Base-by-base conservation (phyloP, 1,284 basidiomycete species). In the Pseudozyma sp. region DNA sequence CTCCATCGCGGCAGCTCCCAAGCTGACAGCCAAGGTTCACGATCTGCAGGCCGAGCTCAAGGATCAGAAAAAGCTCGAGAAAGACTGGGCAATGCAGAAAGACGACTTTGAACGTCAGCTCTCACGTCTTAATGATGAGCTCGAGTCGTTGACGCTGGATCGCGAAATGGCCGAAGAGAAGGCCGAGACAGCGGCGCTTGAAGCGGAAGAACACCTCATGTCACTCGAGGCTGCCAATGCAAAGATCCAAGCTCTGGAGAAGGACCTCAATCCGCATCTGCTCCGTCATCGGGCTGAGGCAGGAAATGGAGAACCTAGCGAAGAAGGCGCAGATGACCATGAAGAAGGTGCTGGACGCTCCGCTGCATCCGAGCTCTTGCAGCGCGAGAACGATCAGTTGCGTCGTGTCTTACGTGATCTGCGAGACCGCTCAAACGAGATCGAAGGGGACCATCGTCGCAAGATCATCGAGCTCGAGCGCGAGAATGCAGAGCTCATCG, bases 131-230 rank as follows among this genome's bases (percentile, higher is more conserved):
- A 90, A 92, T 59, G 95, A 97, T 76, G 93, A 95, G 84, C 87
- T 98, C 40, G 97, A 99, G 86, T 94, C 98, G 90, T 89, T 91
- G 3, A 93, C 94, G 87, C 86, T 99, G 72, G 97, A 99, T 85
- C 94, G 95, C 85, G 97, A 99, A 85, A 91, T 99, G 56, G 96
- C 96, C 0, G 97, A 99, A 85, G 96, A 98, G 85, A 90, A 91
- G 75, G 91, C 93, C 0, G 96, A 98, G 84, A 90, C 91, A 45
- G 84, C 92, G 57, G 92, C 89, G 72, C 95, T 97, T 85, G 89
- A 88, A 76, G 77, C 93, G 34, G 92, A 92, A n/a, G 90, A 92
- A 59, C 81, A 93, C 43, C 91, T 97, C 82, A 90, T 97, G 19
- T 95, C 97, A 84, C 86, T 95, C 45, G 90, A 91, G 11, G 73